These are phyloP conservation scores for Turnera subulata DNA, from an alignment of 345 rosid species.

Conservation along the genomic window DNA sequence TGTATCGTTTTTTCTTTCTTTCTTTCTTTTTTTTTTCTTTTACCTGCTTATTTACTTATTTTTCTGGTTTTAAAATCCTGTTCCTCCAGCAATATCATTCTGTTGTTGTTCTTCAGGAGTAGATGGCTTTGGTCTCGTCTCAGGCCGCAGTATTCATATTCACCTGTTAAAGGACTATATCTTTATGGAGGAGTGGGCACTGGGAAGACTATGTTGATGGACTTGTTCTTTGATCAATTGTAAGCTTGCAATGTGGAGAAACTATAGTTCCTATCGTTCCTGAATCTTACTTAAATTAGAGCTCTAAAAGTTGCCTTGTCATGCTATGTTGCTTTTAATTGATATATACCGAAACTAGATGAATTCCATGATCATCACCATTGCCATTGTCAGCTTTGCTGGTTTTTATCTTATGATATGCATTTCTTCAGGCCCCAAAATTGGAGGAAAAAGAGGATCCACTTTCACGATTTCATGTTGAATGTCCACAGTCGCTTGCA, in stretches of 20 bases:
- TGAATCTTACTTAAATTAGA: no score
- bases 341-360: no score
- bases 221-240: slow-evolving; percentile 72
- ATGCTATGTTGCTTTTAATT: no score
- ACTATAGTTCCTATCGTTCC: no score
- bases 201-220: slow-evolving; percentile 99
- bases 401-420: neutral
- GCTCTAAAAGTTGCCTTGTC: no score
- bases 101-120: slow-evolving; percentile 50
- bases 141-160: slow-evolving; percentile 62
- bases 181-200: slow-evolving; percentile 98
- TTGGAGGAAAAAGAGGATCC: slow-evolving; percentile 97
- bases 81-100: neutral
- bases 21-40: neutral
- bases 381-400: neutral
- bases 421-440: slow-evolving; percentile 59
- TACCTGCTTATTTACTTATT: no score
- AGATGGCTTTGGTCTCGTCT: slow-evolving; percentile 96
- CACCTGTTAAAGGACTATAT: slow-evolving; percentile 89
- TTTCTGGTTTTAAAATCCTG: neutral
- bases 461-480: slow-evolving; percentile 98
- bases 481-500: slow-evolving; percentile 89
- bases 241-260: no score
- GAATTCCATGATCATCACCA: no score
- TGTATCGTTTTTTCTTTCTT: neutral